Percentiles rank a stretch among this genome's conserved stretches.
Evolutionary conservation across 441 rosid species (phyloP).

Genomic region (Omphalea diandra): DNA sequence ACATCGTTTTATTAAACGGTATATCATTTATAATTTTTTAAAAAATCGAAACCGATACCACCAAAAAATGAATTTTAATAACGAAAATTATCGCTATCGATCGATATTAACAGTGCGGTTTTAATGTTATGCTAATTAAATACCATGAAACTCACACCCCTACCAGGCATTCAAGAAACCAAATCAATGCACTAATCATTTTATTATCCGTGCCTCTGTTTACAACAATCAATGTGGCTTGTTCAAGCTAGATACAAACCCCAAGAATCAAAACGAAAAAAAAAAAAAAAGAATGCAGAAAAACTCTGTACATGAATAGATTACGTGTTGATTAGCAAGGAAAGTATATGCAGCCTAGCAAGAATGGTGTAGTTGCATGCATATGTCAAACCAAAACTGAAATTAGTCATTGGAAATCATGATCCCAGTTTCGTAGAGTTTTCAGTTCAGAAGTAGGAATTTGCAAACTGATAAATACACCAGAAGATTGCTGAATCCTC

Average conservation of each 20-base stretch:
- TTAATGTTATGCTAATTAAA: too few relatives aligned
- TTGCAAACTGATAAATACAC: too few relatives aligned
- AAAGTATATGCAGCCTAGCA: slow-evolving; percentile 6
- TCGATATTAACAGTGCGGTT: too few relatives aligned
- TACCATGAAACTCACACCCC: too few relatives aligned
- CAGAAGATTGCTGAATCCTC: slow-evolving; percentile 1
- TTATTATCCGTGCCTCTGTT: slow-evolving; percentile 20
- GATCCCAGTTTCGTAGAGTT: neutral
- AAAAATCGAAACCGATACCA: too few relatives aligned
- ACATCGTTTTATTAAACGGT: too few relatives aligned
- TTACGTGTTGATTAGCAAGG: slow-evolving; percentile 9
- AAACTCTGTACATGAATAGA: slow-evolving; percentile 23
- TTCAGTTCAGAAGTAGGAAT: neutral
- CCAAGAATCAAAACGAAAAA: slow-evolving; percentile 8
- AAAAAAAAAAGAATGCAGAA: neutral
- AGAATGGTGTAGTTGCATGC: neutral
- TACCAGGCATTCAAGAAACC: neutral
- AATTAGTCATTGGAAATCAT: neutral
- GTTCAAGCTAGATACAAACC: slow-evolving; percentile 18
- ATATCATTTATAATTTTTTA: too few relatives aligned
- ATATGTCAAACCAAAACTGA: slow-evolving; percentile 37
- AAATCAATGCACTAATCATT: slow-evolving; percentile 6
- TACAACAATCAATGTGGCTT: slow-evolving; percentile 11
- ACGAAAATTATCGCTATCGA: too few relatives aligned
- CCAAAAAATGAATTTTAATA: too few relatives aligned